phyloP scores from a whole-genome alignment of 75 land plant genomes.

The Pinus albicaulis region DNA sequence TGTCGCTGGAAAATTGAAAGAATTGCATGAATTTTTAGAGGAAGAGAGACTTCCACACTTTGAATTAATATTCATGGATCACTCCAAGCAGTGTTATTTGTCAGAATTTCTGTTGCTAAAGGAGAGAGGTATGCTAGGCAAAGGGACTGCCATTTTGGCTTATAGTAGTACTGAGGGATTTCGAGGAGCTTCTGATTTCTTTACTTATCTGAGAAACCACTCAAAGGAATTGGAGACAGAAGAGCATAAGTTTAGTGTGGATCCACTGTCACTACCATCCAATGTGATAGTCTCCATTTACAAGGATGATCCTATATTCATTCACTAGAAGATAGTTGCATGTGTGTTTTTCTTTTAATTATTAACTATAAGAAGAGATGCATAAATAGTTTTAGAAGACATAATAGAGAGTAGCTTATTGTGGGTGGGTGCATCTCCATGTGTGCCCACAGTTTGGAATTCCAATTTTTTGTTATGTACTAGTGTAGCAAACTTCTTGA shows the following conservation, averaged over 20 bases:
- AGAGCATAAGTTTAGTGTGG: conserved; percentile 4
- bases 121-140: conserved; percentile 10
- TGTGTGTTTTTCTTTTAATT: too few relatives aligned
- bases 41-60: conserved; percentile 4
- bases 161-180: conserved; percentile 9
- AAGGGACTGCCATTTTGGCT: conserved; percentile 17
- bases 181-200: conserved; percentile 8
- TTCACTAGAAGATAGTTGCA: neutral
- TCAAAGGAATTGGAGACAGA: neutral
- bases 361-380: too few relatives aligned
- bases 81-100: conserved; percentile 11
- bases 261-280: conserved; percentile 10
- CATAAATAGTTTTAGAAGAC: too few relatives aligned
- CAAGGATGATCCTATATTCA: conserved; percentile 6
- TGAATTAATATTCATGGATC: conserved; percentile 25
- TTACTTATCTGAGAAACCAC: neutral
- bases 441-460: too few relatives aligned
- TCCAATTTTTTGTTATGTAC: too few relatives aligned
- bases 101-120: conserved; percentile 14
- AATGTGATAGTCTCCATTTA: conserved; percentile 9
- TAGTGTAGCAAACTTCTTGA: too few relatives aligned
- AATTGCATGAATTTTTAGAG: neutral
- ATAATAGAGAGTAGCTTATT: too few relatives aligned
- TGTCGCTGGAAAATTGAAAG: neutral
- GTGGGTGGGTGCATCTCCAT: too few relatives aligned